Evolutionary conservation across 176 grass and related monocot species (phyloP).

Genomic region (Eragrostis nindensis): DNA sequence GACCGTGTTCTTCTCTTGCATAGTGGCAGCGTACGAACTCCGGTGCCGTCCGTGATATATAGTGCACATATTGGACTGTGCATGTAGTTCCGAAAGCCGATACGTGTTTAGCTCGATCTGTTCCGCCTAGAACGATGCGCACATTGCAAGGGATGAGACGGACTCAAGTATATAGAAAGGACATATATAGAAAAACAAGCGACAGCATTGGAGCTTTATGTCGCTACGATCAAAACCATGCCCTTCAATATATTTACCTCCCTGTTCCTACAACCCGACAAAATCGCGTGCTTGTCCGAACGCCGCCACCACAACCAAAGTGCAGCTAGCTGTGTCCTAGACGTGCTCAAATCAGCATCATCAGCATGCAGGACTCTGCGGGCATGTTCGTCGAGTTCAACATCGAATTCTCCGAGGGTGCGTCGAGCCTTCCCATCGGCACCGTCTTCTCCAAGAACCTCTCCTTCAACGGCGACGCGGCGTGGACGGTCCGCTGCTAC

Average conservation of each 20-base stretch:
- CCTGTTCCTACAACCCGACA: too few relatives aligned
- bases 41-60: too few relatives aligned
- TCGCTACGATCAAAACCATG: background rate
- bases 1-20: too few relatives aligned
- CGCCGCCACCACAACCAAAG: background rate
- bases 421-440: background rate
- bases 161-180: background rate
- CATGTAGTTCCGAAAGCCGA: too few relatives aligned
- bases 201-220: background rate
- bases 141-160: too few relatives aligned
- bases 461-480: background rate
- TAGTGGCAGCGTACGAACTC: too few relatives aligned
- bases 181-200: background rate
- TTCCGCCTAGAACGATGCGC: too few relatives aligned
- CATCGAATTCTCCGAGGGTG: background rate
- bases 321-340: background rate
- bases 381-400: background rate
- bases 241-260: background rate
- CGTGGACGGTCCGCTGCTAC: background rate
- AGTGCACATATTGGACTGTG: too few relatives aligned
- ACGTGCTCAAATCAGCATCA: background rate
- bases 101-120: too few relatives aligned
- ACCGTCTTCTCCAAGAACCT: background rate
- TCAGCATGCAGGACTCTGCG: background rate
- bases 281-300: background rate